Percentiles rank a stretch among this genome's conserved stretches.
Conservation (phyloP, 306 rosid species). For the Sicyos edulis region DNA sequence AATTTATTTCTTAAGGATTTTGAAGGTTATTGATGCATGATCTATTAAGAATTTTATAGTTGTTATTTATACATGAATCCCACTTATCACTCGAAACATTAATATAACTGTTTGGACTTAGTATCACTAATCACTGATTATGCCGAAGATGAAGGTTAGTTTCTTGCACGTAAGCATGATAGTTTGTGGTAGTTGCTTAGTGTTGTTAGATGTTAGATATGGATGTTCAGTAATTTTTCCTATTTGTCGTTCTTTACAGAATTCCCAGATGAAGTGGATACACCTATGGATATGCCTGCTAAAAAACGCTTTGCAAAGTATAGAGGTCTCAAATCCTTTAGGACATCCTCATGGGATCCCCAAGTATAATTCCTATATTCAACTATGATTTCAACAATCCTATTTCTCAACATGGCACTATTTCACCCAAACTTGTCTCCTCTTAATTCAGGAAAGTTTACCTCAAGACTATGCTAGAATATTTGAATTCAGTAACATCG, state of each 20-base stretch:
- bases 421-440: neutral
- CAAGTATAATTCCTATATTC: constrained; percentile 42
- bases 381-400: neutral
- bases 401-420: neutral
- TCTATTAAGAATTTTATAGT: neutral
- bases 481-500: constrained; percentile 69
- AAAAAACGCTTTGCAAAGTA: constrained; percentile 84
- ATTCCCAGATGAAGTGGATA: constrained; percentile 94
- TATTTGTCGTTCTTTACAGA: constrained; percentile 38
- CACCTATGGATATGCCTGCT: constrained; percentile 79
- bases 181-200: neutral
- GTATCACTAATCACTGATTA: neutral
- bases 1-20: neutral
- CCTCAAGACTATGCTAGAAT: constrained; percentile 80
- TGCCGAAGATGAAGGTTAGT: neutral
- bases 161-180: neutral
- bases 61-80: neutral
- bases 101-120: neutral
- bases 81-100: neutral
- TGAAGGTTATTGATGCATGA: neutral
- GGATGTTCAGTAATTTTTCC: constrained; percentile 18
- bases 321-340: constrained; percentile 93
- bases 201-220: neutral
- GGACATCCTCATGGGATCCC: constrained; percentile 97
- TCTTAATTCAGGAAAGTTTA: constrained; percentile 67